Base-by-base conservation (phyloP, 2,329 filamentous ascomycete genomes). In the Alternaria sp. region DNA sequence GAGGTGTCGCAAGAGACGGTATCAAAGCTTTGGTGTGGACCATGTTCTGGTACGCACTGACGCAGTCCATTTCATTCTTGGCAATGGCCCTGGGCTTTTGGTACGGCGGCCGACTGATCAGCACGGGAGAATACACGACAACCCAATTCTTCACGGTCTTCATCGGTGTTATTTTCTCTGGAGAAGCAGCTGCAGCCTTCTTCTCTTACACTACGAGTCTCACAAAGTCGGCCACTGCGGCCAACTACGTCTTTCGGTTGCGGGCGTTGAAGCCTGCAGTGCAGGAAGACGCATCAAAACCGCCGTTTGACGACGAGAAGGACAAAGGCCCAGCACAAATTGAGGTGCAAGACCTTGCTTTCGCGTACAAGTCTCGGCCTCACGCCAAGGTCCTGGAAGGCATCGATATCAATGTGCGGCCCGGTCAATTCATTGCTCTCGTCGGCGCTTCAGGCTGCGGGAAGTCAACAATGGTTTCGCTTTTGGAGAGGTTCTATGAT, bases 171-270 rank as follows among this genome's bases (percentile, higher is more conserved):
- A 66, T 73, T 15, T 72, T 73, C 54, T 69, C 66, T 9, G 69
- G 69, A 50, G 67, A 74, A 79, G 96, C 93, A 5, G 95, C 95
- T 2, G 95, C 95, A 8, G 91, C 90, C 1, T 91, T 98, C 72
- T 98, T 98, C 82, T 92, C 91, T 0, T 97, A 97, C 75, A 93
- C 95, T 0, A 94, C 95, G 0, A 95, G 97, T 72, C 96, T 98
- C 92, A 93, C 93, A 69, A 98, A 98, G 82, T 94, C 96, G 0
- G 85, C 97, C n/a, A 91, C 93, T 61, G 92, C 95, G 1, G 93
- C 94, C 4, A 84, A 85, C 62, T 83, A 84, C 62, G 73, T 84
- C 10, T 79, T 84, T 28, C 81, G 81, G 80, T 73, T 85, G 4
- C 76, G 81, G 3, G 76, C 77, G 6, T 61, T 80, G 25, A 73